Evolutionary conservation across 2,329 filamentous ascomycete species (phyloP).

Genomic region (Colletotrichum higginsianum): DNA sequence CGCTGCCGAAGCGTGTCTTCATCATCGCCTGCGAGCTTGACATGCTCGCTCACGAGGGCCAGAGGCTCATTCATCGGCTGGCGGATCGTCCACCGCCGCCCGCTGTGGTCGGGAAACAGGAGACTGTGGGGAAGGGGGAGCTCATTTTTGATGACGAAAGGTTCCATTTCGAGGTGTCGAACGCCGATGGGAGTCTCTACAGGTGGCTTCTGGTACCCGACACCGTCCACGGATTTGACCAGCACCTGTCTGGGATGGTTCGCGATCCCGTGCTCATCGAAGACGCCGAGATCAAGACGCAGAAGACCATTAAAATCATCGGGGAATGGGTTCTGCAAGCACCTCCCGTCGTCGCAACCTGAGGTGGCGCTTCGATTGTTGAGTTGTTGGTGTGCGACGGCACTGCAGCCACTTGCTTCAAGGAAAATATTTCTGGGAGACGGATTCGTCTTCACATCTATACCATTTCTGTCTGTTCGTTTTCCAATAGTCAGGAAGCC

Average conservation of each 20-base stretch:
- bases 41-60: conserved; percentile 57
- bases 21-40: conserved; percentile 57
- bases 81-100: conserved; percentile 50
- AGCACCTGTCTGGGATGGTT: conserved; percentile 42
- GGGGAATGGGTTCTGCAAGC: conserved; percentile 48
- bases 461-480: neutral
- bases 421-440: neutral
- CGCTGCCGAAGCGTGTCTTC: conserved; percentile 55
- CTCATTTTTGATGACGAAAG: conserved; percentile 48
- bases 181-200: conserved; percentile 43
- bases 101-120: conserved; percentile 49
- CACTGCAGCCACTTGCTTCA: neutral
- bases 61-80: conserved; percentile 54
- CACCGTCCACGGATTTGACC: conserved; percentile 51
- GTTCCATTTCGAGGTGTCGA: conserved; percentile 47
- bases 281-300: conserved; percentile 47
- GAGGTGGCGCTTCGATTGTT: neutral
- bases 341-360: conserved; percentile 13
- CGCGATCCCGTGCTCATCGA: conserved; percentile 45
- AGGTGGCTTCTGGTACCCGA: conserved; percentile 53
- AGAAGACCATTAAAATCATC: conserved; percentile 46
- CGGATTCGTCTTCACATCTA: neutral
- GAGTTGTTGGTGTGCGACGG: neutral
- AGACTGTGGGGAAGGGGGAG: conserved; percentile 43
- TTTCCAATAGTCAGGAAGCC: neutral